Base-by-base conservation (phyloP, 176 grass and related monocot genomes). In the Triticum monococcum region DNA sequence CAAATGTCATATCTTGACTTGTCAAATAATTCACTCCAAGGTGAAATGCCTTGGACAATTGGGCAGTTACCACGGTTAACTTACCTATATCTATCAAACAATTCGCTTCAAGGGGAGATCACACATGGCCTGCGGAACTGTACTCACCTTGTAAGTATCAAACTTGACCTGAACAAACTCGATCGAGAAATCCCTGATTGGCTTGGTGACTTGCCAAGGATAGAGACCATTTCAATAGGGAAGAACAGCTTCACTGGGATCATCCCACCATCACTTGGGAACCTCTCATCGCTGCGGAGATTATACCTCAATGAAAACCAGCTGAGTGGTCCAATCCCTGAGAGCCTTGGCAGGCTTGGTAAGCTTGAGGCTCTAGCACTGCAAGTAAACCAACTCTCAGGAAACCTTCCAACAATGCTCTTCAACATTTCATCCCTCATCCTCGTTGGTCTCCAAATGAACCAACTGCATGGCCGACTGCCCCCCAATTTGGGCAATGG, bases 401-500 rank as follows among this genome's bases (percentile, higher is more conserved):
- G 81, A 3, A 23, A 67, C 61, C 89, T 92, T 26, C 90, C 87
- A 11, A 12, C 23, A 37, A 46, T 79, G 4, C 48, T 92, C 4
- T 66, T 75, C 83, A 89, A 92, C 65, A 63, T 83, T 54, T 67
- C 90, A n/a, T 84, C 79, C 26, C 73, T 92, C 7, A 38, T 77
- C 60, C 83, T 41, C 12, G 37, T 89, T 69, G 72, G 82, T 75
- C 22, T 89, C 6, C 28, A 74, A 31, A 64, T 89, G n/a, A 92
- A 92, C 60, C 25, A 82, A 12, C n/a, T 92, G 9, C 41, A 75
- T 1, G 84, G 84, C 35, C 63, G 41, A 25, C 72, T 89, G 33
- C 91, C 91, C 37, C 60, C 45, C 7, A 64, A 89, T 46, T 72
- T 90, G 12, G 88, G 80, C 24, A 52, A 52, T 52, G 48, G 48